Base-by-base conservation (phyloP, 148 eudicot genomes). In the Fagopyrum esculentum region DNA sequence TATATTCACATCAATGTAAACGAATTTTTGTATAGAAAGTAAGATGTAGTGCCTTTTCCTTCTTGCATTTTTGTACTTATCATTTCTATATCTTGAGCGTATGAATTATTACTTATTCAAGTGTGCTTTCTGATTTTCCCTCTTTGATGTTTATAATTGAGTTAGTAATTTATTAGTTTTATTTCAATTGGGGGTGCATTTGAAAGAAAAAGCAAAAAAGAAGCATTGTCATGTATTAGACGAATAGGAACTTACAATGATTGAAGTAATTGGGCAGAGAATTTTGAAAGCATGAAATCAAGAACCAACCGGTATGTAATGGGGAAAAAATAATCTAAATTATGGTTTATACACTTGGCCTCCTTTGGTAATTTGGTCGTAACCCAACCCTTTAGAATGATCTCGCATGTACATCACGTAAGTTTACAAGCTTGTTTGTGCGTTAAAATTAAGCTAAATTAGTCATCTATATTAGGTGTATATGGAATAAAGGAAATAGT, bases 21-120 rank as follows among this genome's bases (percentile, higher is more conserved):
- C 45, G 83, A 80, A 51, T 83, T 83, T 69, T 83, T 73, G 4
- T 83, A 83, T 73, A 71, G 86, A 44, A 83, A 80, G 86, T 83
- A 80, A 80, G 86, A 29, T 69, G 17, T 59, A 12, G 49, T 57
- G 45, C 80, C 69, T 22, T 22, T 22, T 45, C 57, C 11, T 40
- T 71, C 35, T 72, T 71, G 30, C 71, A 54, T 40, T 71, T 73
- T 56, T 30, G 2, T 16, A 6, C 17, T 44, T 35, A n/a, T 15
- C 13, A 44, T 57, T 16, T 59, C 64, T 40, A 66, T 66, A 15
- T 40, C 9, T 66, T 40, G 71, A 63, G 45, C 8, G 29, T 10
- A 11, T 66, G 46, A 64, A 10, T 8, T 12, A 35, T 40, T 66
- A 66, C 47, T 66, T 66, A 8, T 66, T 43, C 13, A 46, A 13